Conservation (phyloP, 768 basidiomycete species). For the Tulasnella calospora region DNA sequence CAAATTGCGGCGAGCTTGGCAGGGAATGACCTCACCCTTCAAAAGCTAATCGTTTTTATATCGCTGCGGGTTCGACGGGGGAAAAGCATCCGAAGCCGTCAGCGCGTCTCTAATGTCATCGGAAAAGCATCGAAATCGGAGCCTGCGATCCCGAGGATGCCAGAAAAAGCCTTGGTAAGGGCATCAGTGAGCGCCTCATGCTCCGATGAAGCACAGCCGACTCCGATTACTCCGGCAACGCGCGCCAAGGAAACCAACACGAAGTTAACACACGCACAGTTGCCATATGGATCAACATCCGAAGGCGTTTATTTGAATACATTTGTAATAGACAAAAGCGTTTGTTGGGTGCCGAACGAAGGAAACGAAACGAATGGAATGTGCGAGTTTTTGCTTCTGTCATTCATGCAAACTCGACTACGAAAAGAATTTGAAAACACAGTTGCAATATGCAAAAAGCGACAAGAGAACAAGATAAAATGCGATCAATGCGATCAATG, state of each 20-base stretch:
- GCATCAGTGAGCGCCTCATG: not conserved
- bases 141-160: not conserved
- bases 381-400: not conserved
- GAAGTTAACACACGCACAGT: no score
- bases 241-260: not conserved
- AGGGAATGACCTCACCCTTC: not conserved
- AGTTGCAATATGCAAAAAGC: not conserved
- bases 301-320: not conserved
- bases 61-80: not conserved
- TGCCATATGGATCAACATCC: not conserved
- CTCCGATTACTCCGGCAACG: not conserved
- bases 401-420: not conserved
- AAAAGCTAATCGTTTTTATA: not conserved
- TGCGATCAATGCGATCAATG: not conserved
- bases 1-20: not conserved
- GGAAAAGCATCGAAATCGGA: not conserved
- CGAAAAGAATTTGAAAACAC: not conserved
- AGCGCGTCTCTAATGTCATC: not conserved
- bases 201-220: not conserved
- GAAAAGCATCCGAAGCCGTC: not conserved
- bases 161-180: not conserved
- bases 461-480: not conserved
- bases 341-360: not conserved
- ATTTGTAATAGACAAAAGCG: not conserved
- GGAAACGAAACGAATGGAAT: not conserved